Conservation (phyloP, 176 grass and related monocot genomes). For the Neostapfia colusana region DNA sequence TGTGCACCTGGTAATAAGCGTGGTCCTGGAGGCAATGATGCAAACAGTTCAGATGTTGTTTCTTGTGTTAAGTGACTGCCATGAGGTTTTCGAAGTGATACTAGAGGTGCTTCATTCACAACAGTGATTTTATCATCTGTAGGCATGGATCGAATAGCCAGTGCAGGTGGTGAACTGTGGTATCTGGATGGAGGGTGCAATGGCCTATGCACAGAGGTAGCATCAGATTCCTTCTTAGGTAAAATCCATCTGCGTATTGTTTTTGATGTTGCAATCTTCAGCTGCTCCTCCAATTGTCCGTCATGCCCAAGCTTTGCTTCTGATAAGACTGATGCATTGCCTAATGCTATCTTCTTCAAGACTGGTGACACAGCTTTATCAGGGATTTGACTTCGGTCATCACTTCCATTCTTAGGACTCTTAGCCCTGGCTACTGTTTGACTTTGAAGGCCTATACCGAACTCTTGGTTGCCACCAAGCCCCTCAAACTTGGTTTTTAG, state of each 20-base stretch:
- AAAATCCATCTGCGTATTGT: conserved; percentile 71
- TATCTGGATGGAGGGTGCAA: conserved; percentile 87
- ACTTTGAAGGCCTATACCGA: conserved; percentile 49
- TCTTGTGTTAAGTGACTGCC: conserved; percentile 21
- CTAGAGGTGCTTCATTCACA: conserved; percentile 22
- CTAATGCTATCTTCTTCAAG: conserved; percentile 55
- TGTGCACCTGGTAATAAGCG: conserved; percentile 35
- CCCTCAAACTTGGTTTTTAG: conserved; percentile 58
- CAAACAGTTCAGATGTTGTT: conserved; percentile 12
- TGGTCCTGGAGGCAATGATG: not conserved
- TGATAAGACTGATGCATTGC: conserved; percentile 42
- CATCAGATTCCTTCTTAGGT: conserved; percentile 70
- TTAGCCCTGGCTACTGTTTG: conserved; percentile 44
- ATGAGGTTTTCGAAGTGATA: conserved; percentile 13
- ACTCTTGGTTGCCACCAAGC: conserved; percentile 33
- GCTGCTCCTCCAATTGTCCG: conserved; percentile 39
- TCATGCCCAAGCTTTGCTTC: conserved; percentile 44
- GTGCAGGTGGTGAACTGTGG: conserved; percentile 72
- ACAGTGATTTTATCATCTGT: conserved; percentile 42
- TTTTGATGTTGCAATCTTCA: conserved; percentile 51
- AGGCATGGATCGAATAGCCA: conserved; percentile 56
- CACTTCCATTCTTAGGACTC: conserved; percentile 46
- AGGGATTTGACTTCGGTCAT: conserved; percentile 44
- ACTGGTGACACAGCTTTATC: conserved; percentile 54
- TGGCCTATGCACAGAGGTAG: conserved; percentile 59